Conservation (phyloP, 345 rosid species). For the Pugionium cornutum region DNA sequence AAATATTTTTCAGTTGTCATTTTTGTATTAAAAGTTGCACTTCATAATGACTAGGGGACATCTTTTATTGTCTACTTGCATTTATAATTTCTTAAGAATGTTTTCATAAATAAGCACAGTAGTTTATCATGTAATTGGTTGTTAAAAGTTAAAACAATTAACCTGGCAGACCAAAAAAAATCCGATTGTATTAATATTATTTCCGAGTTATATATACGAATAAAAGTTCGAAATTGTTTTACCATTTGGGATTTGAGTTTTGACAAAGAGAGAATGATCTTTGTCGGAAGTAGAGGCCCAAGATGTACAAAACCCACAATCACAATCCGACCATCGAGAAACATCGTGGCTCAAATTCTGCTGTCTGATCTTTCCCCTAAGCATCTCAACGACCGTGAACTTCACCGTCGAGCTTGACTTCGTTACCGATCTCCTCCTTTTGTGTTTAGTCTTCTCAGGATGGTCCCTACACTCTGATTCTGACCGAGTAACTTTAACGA, state of each 20-base stretch:
- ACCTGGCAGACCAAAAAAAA: neutral
- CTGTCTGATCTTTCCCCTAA: constrained; percentile 41
- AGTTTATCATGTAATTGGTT: neutral
- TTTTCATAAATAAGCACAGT: neutral
- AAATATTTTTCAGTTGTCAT: too few species aligned
- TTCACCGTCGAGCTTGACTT: constrained; percentile 46
- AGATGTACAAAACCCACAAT: constrained; percentile 67
- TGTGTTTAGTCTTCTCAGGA: constrained; percentile 39
- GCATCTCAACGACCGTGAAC: constrained; percentile 70
- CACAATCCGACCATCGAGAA: constrained; percentile 96
- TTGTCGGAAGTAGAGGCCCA: constrained; percentile 60
- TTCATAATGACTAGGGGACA: too few species aligned
- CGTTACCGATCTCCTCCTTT: constrained; percentile 34
- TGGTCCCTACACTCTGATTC: constrained; percentile 38
- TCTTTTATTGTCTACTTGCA: too few species aligned
- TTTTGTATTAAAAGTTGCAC: too few species aligned
- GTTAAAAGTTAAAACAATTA: neutral
- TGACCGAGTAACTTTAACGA: constrained; percentile 46
- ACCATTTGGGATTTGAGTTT: constrained; percentile 64
- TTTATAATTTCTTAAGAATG: too few species aligned
- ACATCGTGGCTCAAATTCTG: constrained; percentile 24
- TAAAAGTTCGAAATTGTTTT: neutral
- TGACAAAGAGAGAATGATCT: constrained; percentile 64
- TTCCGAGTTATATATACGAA: too few species aligned
- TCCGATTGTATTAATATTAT: neutral